Percentiles rank a stretch among this genome's conserved stretches.
Evolutionary conservation across 306 rosid species (phyloP).

Genomic region (Senna siamea): DNA sequence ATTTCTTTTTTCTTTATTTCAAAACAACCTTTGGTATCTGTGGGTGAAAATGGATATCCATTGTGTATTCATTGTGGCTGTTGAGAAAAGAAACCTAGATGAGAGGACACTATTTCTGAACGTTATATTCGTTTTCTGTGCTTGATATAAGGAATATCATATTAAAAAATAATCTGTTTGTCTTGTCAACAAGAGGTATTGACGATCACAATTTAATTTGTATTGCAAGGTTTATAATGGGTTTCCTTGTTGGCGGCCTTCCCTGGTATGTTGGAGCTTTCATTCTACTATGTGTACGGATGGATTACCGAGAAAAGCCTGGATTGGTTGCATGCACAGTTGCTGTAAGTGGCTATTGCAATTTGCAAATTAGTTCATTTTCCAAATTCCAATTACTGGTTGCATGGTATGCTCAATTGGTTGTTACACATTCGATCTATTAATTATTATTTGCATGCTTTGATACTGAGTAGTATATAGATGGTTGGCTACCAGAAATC

Average conservation of each 20-base stretch:
- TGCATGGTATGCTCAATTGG: background rate
- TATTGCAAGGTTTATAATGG: slow-evolving; percentile 68
- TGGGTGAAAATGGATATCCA: background rate
- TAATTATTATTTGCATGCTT: no score
- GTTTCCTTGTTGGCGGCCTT: slow-evolving; percentile 77
- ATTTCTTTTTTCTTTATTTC: background rate
- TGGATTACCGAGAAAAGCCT: slow-evolving; percentile 83
- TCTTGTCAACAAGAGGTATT: background rate
- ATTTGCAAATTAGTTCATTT: background rate
- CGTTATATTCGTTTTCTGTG: background rate
- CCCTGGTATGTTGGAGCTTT: slow-evolving; percentile 85
- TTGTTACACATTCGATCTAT: background rate
- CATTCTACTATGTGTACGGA: slow-evolving; percentile 58
- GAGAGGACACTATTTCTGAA: background rate
- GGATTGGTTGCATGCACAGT: slow-evolving; percentile 79
- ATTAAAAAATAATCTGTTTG: background rate
- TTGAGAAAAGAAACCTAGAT: slow-evolving; percentile 17
- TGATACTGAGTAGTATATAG: no score
- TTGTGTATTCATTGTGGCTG: background rate
- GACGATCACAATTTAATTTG: background rate
- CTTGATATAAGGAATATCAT: background rate
- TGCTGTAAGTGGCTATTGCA: slow-evolving; percentile 64
- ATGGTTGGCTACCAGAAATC: background rate
- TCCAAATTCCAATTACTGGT: background rate
- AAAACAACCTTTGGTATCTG: background rate